A percentile compares a stretch with the other conserved stretches of the same genome.
Conservation (phyloP, 257 asterid species). For the Fraxinus anomala region DNA sequence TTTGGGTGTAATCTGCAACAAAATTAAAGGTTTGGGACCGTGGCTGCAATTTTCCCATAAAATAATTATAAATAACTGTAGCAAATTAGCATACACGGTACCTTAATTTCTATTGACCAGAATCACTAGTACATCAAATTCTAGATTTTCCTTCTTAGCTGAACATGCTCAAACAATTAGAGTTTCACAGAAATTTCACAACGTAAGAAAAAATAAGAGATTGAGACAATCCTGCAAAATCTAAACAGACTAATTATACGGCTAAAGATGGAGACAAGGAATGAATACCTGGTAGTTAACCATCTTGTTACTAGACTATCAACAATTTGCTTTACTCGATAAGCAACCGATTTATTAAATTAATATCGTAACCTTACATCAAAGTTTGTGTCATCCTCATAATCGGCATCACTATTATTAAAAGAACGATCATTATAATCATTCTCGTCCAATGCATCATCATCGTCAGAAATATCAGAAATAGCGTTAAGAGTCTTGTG, state of each 20-base stretch:
- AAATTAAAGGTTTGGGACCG: too few relatives aligned
- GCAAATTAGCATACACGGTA: too few relatives aligned
- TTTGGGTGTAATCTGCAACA: too few relatives aligned
- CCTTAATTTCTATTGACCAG: too few relatives aligned
- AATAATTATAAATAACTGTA: too few relatives aligned
- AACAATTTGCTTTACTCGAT: not conserved
- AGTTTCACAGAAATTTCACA: not conserved
- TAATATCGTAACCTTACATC: constrained; percentile 22
- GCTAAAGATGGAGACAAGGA: not conserved
- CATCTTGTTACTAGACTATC: not conserved
- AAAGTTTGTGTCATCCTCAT: constrained; percentile 33
- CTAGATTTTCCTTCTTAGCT: not conserved
- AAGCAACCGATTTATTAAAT: not conserved
- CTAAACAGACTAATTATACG: not conserved
- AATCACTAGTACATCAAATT: too few relatives aligned
- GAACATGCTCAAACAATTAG: not conserved
- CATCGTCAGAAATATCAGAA: constrained; percentile 38
- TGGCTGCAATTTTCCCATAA: too few relatives aligned
- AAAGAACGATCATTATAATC: constrained; percentile 25
- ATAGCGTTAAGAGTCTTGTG: constrained; percentile 53
- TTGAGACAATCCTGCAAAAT: not conserved
- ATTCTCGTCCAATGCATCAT: constrained; percentile 31
- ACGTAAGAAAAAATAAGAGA: not conserved
- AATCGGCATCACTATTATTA: constrained; percentile 23
- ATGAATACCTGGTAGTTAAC: not conserved